These are phyloP conservation scores for Aphanocladium album DNA, from an alignment of 2,329 filamentous ascomycete species.

Conservation along the genomic window DNA sequence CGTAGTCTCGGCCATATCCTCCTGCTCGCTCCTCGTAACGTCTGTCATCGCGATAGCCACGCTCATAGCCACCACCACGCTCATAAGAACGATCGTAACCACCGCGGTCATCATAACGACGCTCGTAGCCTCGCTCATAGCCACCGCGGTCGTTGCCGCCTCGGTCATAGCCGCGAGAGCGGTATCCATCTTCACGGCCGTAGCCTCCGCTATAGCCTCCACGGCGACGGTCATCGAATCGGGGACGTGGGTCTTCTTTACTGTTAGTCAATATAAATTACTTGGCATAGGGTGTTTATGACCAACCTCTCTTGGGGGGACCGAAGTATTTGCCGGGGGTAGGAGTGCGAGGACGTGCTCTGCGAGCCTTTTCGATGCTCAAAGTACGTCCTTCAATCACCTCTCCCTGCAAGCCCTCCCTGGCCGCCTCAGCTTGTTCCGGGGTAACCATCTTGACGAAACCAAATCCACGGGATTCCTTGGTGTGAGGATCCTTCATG, in stretches of 20 bases:
- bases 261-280: constrained; percentile 5
- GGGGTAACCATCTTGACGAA: constrained; percentile 98
- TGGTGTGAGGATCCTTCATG: constrained; percentile 97
- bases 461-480: constrained; percentile 96
- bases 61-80: constrained; percentile 21
- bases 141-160: constrained; percentile 35
- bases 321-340: constrained; percentile 99
- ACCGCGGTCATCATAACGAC: constrained; percentile 25
- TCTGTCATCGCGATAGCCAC: constrained; percentile 34
- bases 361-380: constrained; percentile 98
- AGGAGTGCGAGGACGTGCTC: constrained; percentile 87
- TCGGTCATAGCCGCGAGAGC: constrained; percentile 34
- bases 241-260: constrained; percentile 32
- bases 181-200: constrained; percentile 51
- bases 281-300: background rate
- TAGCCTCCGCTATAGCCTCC: constrained; percentile 52
- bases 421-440: constrained; percentile 93
- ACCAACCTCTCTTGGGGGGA: constrained; percentile 91
- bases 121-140: constrained; percentile 38
- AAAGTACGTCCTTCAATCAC: constrained; percentile 90
- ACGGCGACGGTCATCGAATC: constrained; percentile 59
- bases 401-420: constrained; percentile 92
- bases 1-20: constrained; percentile 52
- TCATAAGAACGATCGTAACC: constrained; percentile 35
- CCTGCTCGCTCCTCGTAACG: constrained; percentile 20